Percentiles rank a stretch among this genome's conserved stretches.
Conservation (phyloP, 176 grass and related monocot species). For the Calamus simplicifolius region DNA sequence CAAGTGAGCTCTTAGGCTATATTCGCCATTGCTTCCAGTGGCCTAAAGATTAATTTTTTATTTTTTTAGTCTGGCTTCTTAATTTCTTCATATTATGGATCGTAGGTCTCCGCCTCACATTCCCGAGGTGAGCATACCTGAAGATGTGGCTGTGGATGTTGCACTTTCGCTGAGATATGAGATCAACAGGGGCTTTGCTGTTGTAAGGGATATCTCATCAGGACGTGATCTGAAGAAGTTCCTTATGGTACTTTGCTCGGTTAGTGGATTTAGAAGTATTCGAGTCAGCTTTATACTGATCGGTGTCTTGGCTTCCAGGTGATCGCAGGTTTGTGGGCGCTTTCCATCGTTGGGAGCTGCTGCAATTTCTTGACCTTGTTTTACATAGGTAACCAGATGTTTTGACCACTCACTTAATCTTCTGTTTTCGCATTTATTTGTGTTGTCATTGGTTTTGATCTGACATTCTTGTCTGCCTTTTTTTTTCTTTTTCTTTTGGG, state of each 20-base stretch:
- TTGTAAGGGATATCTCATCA: constrained; percentile 47
- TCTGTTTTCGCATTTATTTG: not conserved
- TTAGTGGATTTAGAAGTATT: too few species aligned
- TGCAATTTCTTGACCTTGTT: constrained; percentile 61
- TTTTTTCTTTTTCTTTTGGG: not conserved
- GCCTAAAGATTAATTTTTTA: not conserved
- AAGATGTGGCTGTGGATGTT: constrained; percentile 48
- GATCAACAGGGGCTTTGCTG: constrained; percentile 44
- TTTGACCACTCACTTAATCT: not conserved
- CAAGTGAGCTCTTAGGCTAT: constrained; percentile 28
- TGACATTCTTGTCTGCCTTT: not conserved
- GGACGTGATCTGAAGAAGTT: constrained; percentile 66
- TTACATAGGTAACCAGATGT: constrained; percentile 54
- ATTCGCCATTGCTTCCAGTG: too few species aligned
- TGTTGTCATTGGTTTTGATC: not conserved
- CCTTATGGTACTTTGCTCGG: constrained; percentile 31
- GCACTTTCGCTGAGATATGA: constrained; percentile 33
- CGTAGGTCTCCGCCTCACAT: constrained; percentile 44
- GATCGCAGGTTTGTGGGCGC: constrained; percentile 58
- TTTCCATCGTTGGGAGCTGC: constrained; percentile 56
- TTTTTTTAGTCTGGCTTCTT: not conserved
- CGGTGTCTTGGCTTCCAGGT: constrained; percentile 29
- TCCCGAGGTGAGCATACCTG: constrained; percentile 64
- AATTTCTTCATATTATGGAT: constrained; percentile 8
- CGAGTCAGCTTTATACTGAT: not conserved